A percentile compares a stretch with the other conserved stretches of the same genome.
These are phyloP conservation scores for Geosmithia flava DNA, from an alignment of 2,329 filamentous ascomycete species.

Conservation along the genomic window DNA sequence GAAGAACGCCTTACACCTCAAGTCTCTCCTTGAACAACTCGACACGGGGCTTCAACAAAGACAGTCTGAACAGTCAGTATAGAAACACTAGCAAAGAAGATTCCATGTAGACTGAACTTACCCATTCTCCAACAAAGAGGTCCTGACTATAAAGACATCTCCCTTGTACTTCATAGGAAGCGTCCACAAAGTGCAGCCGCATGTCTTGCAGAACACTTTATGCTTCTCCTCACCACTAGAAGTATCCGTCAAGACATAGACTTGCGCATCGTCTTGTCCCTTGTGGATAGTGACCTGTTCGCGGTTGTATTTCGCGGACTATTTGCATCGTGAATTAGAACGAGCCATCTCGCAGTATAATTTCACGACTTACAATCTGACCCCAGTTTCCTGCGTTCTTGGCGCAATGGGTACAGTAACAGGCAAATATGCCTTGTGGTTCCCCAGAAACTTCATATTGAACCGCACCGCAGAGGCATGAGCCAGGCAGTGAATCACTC, in stretches of 20 bases:
- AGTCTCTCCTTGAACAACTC: not conserved
- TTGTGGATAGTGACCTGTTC: not conserved
- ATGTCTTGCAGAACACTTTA: not conserved
- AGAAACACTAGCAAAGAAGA: too few relatives aligned
- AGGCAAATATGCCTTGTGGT: not conserved
- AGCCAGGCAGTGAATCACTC: not conserved
- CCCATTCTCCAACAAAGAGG: not conserved
- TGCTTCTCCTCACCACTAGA: not conserved
- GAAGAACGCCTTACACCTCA: not conserved
- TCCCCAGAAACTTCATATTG: not conserved
- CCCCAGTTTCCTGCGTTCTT: not conserved
- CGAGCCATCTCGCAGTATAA: too few relatives aligned
- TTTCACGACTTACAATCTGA: not conserved
- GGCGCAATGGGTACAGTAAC: not conserved
- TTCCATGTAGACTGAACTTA: not conserved
- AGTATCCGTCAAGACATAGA: not conserved
- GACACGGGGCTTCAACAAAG: not conserved
- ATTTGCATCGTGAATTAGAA: too few relatives aligned
- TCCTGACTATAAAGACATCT: not conserved
- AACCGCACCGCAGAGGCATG: not conserved
- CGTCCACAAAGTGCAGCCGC: conserved; percentile 1
- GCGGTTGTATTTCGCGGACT: not conserved
- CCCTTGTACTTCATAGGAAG: not conserved
- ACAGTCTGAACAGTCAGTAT: not conserved
- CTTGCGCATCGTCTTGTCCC: not conserved